A percentile compares a stretch with the other conserved stretches of the same genome.
Evolutionary conservation across 345 rosid species (phyloP).

Genomic region (Hibiscus mutabilis): DNA sequence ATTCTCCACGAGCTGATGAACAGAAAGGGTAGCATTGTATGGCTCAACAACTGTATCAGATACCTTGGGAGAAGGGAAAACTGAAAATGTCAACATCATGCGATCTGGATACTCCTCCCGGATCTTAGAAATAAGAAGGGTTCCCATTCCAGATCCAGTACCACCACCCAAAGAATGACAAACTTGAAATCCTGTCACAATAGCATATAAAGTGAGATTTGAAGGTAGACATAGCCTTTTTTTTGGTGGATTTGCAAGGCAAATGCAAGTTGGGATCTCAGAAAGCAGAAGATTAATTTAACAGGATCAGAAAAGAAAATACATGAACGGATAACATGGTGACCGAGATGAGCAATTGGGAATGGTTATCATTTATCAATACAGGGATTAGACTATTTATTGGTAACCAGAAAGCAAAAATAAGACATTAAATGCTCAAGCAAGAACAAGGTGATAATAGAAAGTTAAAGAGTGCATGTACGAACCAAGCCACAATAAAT

Average conservation of each 20-base stretch:
- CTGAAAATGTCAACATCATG: conserved; percentile 14
- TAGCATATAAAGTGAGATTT: not conserved
- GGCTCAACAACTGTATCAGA: conserved; percentile 17
- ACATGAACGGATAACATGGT: not conserved
- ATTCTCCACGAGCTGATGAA: conserved; percentile 17
- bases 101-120: conserved; percentile 17
- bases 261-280: not conserved
- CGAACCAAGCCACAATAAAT: not conserved
- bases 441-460: not conserved
- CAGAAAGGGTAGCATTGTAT: conserved; percentile 16
- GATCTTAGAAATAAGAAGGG: conserved; percentile 16
- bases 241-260: not conserved
- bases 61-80: conserved; percentile 16
- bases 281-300: not conserved
- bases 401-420: not conserved
- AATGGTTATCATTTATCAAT: not conserved
- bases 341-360: not conserved
- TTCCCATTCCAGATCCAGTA: conserved; percentile 17
- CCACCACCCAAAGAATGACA: conserved; percentile 21
- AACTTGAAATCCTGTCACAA: conserved; percentile 13
- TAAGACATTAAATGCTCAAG: not conserved
- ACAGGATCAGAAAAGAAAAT: not conserved
- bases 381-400: not conserved
- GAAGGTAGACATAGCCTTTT: not conserved
- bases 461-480: not conserved